phyloP scores from a whole-genome alignment of 257 asterid species.

The Solanum etuberosum region DNA sequence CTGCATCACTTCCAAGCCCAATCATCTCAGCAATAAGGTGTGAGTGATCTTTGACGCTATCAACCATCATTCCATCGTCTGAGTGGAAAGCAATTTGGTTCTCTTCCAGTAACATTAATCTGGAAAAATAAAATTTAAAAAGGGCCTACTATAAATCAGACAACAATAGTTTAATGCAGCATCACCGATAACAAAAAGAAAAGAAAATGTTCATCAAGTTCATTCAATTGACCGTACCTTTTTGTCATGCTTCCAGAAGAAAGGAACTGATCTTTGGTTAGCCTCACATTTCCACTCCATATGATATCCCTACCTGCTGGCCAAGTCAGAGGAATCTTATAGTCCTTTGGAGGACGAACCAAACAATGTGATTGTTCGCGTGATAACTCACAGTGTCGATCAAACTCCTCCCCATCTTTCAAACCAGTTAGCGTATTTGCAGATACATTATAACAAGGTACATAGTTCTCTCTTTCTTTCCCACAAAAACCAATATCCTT shows the following conservation, averaged over 20 bases:
- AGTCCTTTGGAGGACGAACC: slow-evolving; percentile 89
- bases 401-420: slow-evolving; percentile 80
- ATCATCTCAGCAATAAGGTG: slow-evolving; percentile 88
- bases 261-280: slow-evolving; percentile 92
- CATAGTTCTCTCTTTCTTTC: slow-evolving; percentile 73
- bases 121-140: slow-evolving; percentile 22
- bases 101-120: slow-evolving; percentile 95
- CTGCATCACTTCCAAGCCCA: slow-evolving; percentile 78
- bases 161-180: neutral
- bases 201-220: neutral
- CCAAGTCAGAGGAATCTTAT: slow-evolving; percentile 88
- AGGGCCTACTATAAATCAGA: neutral
- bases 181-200: neutral
- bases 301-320: slow-evolving; percentile 85
- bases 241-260: slow-evolving; percentile 98
- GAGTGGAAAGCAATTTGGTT: slow-evolving; percentile 91
- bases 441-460: slow-evolving; percentile 86
- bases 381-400: slow-evolving; percentile 74
- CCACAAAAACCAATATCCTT: slow-evolving; percentile 65
- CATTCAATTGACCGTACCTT: slow-evolving; percentile 37
- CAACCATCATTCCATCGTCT: slow-evolving; percentile 64
- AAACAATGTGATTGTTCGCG: slow-evolving; percentile 45
- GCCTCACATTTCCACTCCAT: slow-evolving; percentile 88
- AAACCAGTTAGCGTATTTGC: slow-evolving; percentile 66
- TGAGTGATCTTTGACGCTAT: slow-evolving; percentile 79